Conservation (phyloP, 768 basidiomycete genomes). For the Pleurotus eryngii region DNA sequence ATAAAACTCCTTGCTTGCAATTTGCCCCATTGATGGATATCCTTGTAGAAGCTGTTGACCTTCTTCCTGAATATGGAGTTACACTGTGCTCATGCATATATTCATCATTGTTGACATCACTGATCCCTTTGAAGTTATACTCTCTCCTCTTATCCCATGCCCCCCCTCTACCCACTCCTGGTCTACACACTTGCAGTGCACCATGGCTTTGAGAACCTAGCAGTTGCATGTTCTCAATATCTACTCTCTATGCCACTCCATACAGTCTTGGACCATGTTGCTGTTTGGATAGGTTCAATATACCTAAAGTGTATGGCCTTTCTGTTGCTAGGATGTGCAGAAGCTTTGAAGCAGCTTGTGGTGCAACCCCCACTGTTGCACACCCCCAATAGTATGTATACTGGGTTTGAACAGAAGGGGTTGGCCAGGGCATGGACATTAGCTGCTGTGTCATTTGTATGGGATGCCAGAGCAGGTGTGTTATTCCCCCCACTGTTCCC, state of each 20-base stretch:
- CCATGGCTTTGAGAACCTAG: slow-evolving; percentile 33
- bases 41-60: slow-evolving; percentile 40
- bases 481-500: background rate
- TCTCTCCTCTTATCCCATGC: slow-evolving; percentile 29
- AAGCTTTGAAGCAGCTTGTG: slow-evolving; percentile 26
- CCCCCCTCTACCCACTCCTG: slow-evolving; percentile 32
- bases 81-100: slow-evolving; percentile 18
- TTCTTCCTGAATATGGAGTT: slow-evolving; percentile 24
- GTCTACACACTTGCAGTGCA: slow-evolving; percentile 39
- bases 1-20: slow-evolving; percentile 45
- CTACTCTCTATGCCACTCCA: slow-evolving; percentile 32
- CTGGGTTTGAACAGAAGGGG: slow-evolving; percentile 20
- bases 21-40: slow-evolving; percentile 49
- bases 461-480: slow-evolving; percentile 24
- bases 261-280: slow-evolving; percentile 34
- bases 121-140: slow-evolving; percentile 20
- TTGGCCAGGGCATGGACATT: slow-evolving; percentile 28
- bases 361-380: slow-evolving; percentile 21
- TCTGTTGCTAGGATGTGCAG: slow-evolving; percentile 32
- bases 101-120: slow-evolving; percentile 12
- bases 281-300: slow-evolving; percentile 34
- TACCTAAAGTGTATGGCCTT: slow-evolving; percentile 39
- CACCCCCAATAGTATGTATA: slow-evolving; percentile 18
- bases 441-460: slow-evolving; percentile 22
- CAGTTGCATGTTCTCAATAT: slow-evolving; percentile 33